Evolutionary conservation across 352 stramenopile genomes (phyloP).

Genomic region (Phytophthora ramorum): DNA sequence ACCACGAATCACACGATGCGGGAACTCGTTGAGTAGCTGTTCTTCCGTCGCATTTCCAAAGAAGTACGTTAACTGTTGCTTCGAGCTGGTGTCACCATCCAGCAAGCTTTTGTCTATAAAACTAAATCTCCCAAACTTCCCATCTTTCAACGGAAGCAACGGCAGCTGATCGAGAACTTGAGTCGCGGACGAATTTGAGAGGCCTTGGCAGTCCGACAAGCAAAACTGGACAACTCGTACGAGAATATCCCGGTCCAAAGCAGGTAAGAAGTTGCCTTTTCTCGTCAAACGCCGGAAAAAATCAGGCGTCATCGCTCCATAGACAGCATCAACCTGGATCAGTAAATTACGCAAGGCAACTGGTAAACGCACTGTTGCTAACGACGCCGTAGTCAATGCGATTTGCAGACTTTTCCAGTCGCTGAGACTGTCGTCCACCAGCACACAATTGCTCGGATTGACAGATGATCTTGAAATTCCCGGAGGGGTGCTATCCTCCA

Average conservation of each 20-base stretch:
- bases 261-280: conserved; percentile 44
- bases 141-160: conserved; percentile 53
- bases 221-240: conserved; percentile 60
- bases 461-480: conserved; percentile 25
- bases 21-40: conserved; percentile 53
- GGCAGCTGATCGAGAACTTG: conserved; percentile 49
- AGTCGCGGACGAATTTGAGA: conserved; percentile 1
- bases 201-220: conserved; percentile 38
- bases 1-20: conserved; percentile 43
- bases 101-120: conserved; percentile 21
- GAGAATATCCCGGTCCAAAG: conserved; percentile 34
- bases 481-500: background rate
- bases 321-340: conserved; percentile 56
- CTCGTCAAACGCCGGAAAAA: conserved; percentile 61
- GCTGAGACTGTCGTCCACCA: conserved; percentile 54
- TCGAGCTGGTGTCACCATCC: background rate
- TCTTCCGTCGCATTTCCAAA: conserved; percentile 58
- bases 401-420: conserved; percentile 53
- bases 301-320: conserved; percentile 58
- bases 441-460: conserved; percentile 42
- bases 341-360: conserved; percentile 44
- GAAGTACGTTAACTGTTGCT: conserved; percentile 37
- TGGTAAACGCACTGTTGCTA: conserved; percentile 50
- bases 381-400: conserved; percentile 33
- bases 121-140: conserved; percentile 47